These are phyloP conservation scores for Penicillium brevicompactum DNA, from an alignment of 2,329 filamentous ascomycete genomes.

Conservation along the genomic window DNA sequence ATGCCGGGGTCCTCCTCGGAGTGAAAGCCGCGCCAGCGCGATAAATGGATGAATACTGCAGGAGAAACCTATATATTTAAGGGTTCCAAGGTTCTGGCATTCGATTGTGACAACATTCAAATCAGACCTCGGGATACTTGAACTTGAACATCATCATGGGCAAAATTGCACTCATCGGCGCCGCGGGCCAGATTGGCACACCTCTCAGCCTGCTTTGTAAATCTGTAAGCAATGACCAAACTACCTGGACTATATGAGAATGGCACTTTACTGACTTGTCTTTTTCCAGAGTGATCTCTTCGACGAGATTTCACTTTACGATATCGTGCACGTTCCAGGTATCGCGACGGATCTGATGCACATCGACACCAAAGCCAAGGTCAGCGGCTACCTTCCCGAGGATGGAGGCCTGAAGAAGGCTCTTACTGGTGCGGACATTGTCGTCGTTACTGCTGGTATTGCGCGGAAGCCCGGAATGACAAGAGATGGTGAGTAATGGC, in stretches of 20 bases:
- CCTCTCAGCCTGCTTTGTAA: conserved; percentile 10
- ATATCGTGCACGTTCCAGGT: conserved; percentile 8
- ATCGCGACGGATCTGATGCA: conserved; percentile 13
- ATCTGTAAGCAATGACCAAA: neutral
- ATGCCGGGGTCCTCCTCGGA: neutral
- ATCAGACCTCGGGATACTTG: too few species aligned
- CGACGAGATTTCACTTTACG: conserved; percentile 12
- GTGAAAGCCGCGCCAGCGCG: neutral
- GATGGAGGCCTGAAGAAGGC: conserved; percentile 5
- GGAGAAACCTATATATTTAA: neutral
- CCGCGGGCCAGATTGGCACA: conserved; percentile 10
- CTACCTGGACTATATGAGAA: neutral
- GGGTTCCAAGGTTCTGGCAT: too few species aligned
- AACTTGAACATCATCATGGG: neutral
- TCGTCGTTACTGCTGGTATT: conserved; percentile 11
- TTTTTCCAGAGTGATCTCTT: conserved; percentile 1
- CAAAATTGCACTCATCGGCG: conserved; percentile 9
- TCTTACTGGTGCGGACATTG: conserved; percentile 4
- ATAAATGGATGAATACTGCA: neutral
- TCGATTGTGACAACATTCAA: too few species aligned
- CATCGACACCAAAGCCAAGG: conserved; percentile 9
- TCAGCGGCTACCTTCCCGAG: conserved; percentile 7
- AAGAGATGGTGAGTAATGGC: conserved; percentile 9
- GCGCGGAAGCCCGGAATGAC: conserved; percentile 13
- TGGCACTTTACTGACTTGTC: neutral